These are phyloP conservation scores for Nematodospora anomalae DNA, from an alignment of 1,139 yeast species.

Conservation along the genomic window DNA sequence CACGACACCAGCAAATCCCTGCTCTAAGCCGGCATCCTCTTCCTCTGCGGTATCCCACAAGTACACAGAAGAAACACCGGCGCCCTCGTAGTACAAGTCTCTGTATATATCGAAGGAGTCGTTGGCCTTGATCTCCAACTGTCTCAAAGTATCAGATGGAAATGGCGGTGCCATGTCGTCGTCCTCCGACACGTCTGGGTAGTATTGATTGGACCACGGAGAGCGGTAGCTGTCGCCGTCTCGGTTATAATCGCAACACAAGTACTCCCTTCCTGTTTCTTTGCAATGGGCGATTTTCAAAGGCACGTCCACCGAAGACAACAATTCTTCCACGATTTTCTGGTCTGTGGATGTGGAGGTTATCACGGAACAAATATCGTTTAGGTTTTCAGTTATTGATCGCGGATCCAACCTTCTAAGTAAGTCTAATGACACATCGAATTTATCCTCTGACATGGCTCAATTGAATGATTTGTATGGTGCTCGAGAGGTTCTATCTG, in stretches of 20 bases:
- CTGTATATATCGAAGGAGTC: conserved; percentile 91
- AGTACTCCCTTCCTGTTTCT: conserved; percentile 61
- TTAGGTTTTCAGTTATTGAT: conserved; percentile 60
- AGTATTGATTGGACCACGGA: conserved; percentile 86
- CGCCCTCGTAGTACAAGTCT: conserved; percentile 93
- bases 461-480: background rate
- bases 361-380: conserved; percentile 67
- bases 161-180: conserved; percentile 64
- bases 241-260: conserved; percentile 92
- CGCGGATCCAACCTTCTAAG: conserved; percentile 85
- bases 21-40: conserved; percentile 33
- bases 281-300: conserved; percentile 58
- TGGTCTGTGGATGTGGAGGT: conserved; percentile 18
- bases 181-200: conserved; percentile 51
- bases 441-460: conserved; percentile 42
- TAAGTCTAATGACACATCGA: conserved; percentile 86
- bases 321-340: conserved; percentile 79
- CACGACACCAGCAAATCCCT: conserved; percentile 85
- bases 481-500: too few relatives aligned
- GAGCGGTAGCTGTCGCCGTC: conserved; percentile 92
- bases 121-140: conserved; percentile 78
- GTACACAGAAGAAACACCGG: conserved; percentile 81
- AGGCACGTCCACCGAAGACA: conserved; percentile 88
- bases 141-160: conserved; percentile 68
- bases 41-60: conserved; percentile 75